Evolutionary conservation across 2,329 filamentous ascomycete genomes (phyloP).

Genomic region (Colletotrichum lini): DNA sequence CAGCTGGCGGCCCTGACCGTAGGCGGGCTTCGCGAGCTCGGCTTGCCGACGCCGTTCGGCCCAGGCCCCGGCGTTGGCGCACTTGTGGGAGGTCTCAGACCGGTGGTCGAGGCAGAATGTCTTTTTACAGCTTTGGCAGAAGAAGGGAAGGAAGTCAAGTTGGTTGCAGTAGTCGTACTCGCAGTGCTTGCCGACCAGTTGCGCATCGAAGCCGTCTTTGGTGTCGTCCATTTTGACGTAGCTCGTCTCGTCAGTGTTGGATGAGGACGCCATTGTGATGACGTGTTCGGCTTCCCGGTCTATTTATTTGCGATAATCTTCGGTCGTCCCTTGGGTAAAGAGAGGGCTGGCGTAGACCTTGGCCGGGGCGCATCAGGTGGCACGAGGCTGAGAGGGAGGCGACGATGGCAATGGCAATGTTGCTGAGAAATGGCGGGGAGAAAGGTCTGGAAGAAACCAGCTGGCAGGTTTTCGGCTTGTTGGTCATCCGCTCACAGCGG

Average conservation of each 20-base stretch:
- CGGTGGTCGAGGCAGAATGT: constrained; percentile 97
- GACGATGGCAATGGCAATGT: constrained; percentile 14
- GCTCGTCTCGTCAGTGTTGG: constrained; percentile 63
- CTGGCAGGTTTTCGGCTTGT: constrained; percentile 29
- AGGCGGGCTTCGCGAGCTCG: constrained; percentile 66
- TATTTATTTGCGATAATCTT: constrained; percentile 26
- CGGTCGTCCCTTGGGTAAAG: background rate
- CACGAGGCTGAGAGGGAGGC: constrained; percentile 20
- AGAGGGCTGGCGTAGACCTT: constrained; percentile 21
- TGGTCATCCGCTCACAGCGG: constrained; percentile 28
- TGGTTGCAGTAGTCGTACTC: constrained; percentile 92
- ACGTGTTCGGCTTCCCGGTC: constrained; percentile 15
- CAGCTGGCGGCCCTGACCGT: constrained; percentile 68
- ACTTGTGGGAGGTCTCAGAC: constrained; percentile 84
- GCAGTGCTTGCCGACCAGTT: constrained; percentile 91
- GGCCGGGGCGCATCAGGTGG: background rate
- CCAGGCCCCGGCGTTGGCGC: constrained; percentile 73
- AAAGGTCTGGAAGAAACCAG: constrained; percentile 42
- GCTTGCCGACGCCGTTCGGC: constrained; percentile 70
- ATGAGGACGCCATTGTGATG: constrained; percentile 67
- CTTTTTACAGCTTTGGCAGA: constrained; percentile 87
- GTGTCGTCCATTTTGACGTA: constrained; percentile 77
- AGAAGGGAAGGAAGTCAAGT: constrained; percentile 96
- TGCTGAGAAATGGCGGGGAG: constrained; percentile 38
- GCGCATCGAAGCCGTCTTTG: constrained; percentile 76